These are phyloP conservation scores for Chlorella vulgaris DNA, from an alignment of 139 green algal species.

Conservation along the genomic window DNA sequence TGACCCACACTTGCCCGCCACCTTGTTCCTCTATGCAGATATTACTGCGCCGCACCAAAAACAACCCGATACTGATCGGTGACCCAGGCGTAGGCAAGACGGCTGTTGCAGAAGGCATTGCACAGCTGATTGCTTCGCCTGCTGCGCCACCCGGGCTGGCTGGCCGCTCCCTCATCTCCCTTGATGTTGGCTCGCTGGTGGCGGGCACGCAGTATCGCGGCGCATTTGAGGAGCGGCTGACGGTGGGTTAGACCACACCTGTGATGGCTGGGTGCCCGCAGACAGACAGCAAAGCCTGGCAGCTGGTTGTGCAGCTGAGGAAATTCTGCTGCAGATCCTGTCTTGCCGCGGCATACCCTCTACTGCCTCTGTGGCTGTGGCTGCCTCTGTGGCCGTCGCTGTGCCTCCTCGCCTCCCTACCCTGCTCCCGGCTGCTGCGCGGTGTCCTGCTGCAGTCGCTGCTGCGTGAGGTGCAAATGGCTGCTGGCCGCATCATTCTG, in stretches of 20 bases:
- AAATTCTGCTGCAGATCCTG: too few species aligned
- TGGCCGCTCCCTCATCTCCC: constrained; percentile 72
- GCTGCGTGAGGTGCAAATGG: constrained; percentile 61
- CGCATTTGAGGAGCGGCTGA: constrained; percentile 43
- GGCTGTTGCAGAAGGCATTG: constrained; percentile 88
- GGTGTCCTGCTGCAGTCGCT: constrained; percentile 39
- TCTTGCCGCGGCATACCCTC: neutral
- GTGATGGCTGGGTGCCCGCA: too few species aligned
- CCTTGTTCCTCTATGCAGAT: too few species aligned
- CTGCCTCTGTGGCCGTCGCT: neutral
- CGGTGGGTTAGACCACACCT: constrained; percentile 9
- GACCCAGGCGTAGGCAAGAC: constrained; percentile 91
- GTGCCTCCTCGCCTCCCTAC: neutral
- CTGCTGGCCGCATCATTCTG: constrained; percentile 61
- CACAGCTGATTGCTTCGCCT: constrained; percentile 59
- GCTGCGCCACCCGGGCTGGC: constrained; percentile 38
- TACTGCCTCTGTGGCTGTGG: neutral
- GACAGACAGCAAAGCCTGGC: neutral
- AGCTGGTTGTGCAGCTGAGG: neutral
- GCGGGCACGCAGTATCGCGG: constrained; percentile 87
- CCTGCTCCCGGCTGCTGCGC: neutral
- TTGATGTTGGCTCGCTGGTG: constrained; percentile 88
- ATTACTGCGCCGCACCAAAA: constrained; percentile 86
- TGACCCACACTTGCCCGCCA: too few species aligned
- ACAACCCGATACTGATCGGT: constrained; percentile 91